Evolutionary conservation across 495 filamentous ascomycete genomes (phyloP).

Genomic region (Aspergillus funiculosus): DNA sequence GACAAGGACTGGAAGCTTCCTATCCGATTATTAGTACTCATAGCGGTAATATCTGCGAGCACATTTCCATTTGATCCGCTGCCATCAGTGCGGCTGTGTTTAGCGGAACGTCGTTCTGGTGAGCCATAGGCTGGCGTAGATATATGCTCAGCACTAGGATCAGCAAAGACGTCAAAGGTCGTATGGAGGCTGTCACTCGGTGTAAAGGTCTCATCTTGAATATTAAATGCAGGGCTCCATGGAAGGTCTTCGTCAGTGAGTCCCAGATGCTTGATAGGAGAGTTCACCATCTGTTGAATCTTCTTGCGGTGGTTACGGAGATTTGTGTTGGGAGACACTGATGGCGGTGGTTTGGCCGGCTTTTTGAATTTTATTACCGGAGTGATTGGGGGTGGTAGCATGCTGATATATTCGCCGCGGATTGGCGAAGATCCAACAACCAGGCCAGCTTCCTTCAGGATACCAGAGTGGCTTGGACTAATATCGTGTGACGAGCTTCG

Average conservation of each 20-base stretch:
- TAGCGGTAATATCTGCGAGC: constrained; percentile 60
- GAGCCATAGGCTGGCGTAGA: constrained; percentile 58
- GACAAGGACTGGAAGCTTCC: constrained; percentile 31
- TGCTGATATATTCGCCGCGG: constrained; percentile 47
- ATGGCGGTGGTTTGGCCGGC: constrained; percentile 73
- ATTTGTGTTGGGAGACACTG: constrained; percentile 90
- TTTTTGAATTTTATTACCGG: constrained; percentile 82
- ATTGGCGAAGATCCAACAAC: constrained; percentile 57
- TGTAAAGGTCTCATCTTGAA: constrained; percentile 52
- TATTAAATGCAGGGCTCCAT: constrained; percentile 74
- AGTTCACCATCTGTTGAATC: constrained; percentile 82
- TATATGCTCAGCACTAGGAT: constrained; percentile 46
- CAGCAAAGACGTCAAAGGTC: constrained; percentile 69
- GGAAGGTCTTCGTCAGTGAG: constrained; percentile 57
- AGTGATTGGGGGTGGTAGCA: constrained; percentile 76
- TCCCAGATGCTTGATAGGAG: constrained; percentile 68
- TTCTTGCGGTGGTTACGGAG: constrained; percentile 85
- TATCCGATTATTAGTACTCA: constrained; percentile 45
- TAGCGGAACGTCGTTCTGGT: constrained; percentile 67
- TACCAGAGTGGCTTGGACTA: constrained; percentile 66
- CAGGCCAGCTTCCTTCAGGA: constrained; percentile 35
- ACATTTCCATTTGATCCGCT: constrained; percentile 42
- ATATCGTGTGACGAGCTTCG: constrained; percentile 83
- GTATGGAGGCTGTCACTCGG: constrained; percentile 43
- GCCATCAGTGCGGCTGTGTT: constrained; percentile 55